Base-by-base conservation (phyloP, 768 basidiomycete species). In the Rhizopogon salebrosus region DNA sequence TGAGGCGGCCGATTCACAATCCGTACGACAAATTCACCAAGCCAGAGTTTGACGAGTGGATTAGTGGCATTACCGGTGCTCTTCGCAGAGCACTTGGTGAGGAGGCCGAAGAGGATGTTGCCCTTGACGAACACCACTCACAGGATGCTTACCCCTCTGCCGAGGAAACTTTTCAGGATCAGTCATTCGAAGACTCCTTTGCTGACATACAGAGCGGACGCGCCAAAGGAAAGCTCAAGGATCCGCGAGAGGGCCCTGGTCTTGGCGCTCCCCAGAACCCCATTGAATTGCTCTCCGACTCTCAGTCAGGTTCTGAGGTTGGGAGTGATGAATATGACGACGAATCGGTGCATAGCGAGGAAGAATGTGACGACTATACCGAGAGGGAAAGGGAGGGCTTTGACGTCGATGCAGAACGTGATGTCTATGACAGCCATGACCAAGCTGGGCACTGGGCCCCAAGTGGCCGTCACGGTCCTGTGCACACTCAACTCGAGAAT, bases 1-100 rank as follows among this genome's bases (percentile, higher is more conserved):
- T 62, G 18, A 74, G 75, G 18, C 69, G 81, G 6, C 85, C 86
- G 18, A 76, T 86, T 49, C 66, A 79, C 49, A 89, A 89, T 60
- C 87, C 87, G 1, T 89, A 83, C 64, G 85, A 88, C 65, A 84
- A 83, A 64, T 85, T 89, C 64, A 75, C 83, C 1, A 76, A 82
- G 62, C 69, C 73, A 1, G 80, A 87, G 57, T 89, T 87, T 59
- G 85, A 88, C 73, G 72, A 75, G 62, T 89, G 82, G 82, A 83
- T 89, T 59, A 77, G 73, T 58, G 82, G 75, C 60, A 77, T 89
- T 40, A 86, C 82, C 0, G 65, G 73, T 54, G 71, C 79, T 48
- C 68, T 89, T 26, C 76, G 76, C 53, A 73, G 69, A 45, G 87
- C 85, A 22, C 71, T 89, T 8, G 80, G 80, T 0, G 75, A 78